These are phyloP conservation scores for Chrysopogon serrulatus DNA, from an alignment of 176 grass and related monocot species.

Conservation along the genomic window DNA sequence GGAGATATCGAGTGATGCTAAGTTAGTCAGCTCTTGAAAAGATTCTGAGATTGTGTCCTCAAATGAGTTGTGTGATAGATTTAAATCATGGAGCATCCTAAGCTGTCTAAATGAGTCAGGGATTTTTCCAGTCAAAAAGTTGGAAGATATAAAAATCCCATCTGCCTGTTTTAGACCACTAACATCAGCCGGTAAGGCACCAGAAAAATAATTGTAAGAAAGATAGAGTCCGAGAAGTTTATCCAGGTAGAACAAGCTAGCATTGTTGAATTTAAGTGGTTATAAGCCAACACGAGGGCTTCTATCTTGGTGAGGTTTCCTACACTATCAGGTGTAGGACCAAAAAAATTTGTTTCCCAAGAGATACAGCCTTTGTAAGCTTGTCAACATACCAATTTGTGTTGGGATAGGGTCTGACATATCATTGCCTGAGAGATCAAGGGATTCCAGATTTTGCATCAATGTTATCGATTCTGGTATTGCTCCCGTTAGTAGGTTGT, in stretches of 20 bases:
- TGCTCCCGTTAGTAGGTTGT: background rate
- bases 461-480: background rate
- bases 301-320: background rate
- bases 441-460: background rate
- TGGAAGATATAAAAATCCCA: background rate
- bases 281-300: accelerated
- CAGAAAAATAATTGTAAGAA: background rate
- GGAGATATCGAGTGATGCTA: background rate
- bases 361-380: background rate
- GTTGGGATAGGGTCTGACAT: background rate
- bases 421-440: background rate
- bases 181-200: background rate
- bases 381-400: background rate
- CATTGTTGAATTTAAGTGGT: background rate
- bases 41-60: background rate
- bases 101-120: background rate
- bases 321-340: background rate
- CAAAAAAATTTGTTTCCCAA: background rate
- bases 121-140: background rate
- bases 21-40: background rate
- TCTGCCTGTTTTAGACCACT: background rate
- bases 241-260: background rate
- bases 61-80: background rate
- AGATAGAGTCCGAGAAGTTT: background rate
- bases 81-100: background rate